Conservation (phyloP, 495 filamentous ascomycete species). For the Aspergillus asperescens region DNA sequence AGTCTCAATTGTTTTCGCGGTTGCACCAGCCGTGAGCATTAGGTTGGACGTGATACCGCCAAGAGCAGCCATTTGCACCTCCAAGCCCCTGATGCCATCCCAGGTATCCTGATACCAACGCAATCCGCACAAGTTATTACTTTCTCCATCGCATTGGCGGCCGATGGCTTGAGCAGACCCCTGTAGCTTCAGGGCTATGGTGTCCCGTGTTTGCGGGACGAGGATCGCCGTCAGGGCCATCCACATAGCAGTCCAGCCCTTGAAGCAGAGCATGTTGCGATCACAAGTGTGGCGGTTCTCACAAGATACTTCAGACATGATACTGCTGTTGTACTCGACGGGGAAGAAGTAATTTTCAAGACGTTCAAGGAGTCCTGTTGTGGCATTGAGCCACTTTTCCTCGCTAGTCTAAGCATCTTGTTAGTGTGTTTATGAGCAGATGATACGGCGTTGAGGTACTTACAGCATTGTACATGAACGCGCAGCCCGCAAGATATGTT, state of each 20-base stretch:
- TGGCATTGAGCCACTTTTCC: conserved; percentile 52
- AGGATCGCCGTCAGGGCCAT: conserved; percentile 60
- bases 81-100: conserved; percentile 58
- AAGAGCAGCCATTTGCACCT: conserved; percentile 44
- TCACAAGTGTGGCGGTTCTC: conserved; percentile 61
- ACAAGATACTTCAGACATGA: conserved; percentile 67
- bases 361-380: conserved; percentile 49
- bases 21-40: conserved; percentile 3
- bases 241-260: conserved; percentile 69
- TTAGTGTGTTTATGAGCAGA: conserved; percentile 10
- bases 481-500: conserved; percentile 66
- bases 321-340: conserved; percentile 42
- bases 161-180: conserved; percentile 61
- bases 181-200: conserved; percentile 56
- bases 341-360: conserved; percentile 49
- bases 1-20: conserved; percentile 16
- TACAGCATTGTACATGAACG: conserved; percentile 72
- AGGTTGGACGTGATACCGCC: conserved; percentile 44
- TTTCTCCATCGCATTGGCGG: conserved; percentile 54
- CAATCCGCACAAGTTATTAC: conserved; percentile 60
- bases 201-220: conserved; percentile 55
- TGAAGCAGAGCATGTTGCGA: conserved; percentile 67
- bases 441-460: conserved; percentile 5
- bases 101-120: conserved; percentile 60
- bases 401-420: conserved; percentile 42